Evolutionary conservation across 495 filamentous ascomycete genomes (phyloP).

Genomic region (Haplographium delicatum): DNA sequence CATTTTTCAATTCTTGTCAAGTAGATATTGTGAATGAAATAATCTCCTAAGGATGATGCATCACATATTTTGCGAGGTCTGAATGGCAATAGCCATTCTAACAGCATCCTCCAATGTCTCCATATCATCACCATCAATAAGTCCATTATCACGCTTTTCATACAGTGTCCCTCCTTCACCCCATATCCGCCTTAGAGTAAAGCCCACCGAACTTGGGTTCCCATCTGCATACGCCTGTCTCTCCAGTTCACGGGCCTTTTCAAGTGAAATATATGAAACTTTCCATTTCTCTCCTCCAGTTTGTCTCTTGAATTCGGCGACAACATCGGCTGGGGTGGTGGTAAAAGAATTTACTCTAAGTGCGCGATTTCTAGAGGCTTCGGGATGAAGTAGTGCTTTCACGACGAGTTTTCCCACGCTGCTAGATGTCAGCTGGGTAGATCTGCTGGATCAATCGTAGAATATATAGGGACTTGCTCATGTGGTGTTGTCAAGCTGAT

Average conservation of each 20-base stretch:
- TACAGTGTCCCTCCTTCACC: conserved; percentile 67
- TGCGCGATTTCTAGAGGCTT: conserved; percentile 45
- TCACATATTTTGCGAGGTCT: no score
- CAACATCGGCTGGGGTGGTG: conserved; percentile 54
- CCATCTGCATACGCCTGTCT: conserved; percentile 47
- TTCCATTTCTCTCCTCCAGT: conserved; percentile 42
- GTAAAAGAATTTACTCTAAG: conserved; percentile 69
- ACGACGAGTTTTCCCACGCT: conserved; percentile 64
- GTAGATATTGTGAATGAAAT: not conserved
- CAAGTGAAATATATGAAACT: conserved; percentile 48
- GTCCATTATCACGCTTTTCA: conserved; percentile 57
- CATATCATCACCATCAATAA: conserved; percentile 43
- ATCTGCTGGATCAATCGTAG: not conserved
- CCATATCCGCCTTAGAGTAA: conserved; percentile 65
- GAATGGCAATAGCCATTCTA: conserved; percentile 29
- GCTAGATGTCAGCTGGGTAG: conserved; percentile 1
- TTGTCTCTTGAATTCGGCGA: conserved; percentile 62
- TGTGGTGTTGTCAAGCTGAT: conserved; percentile 62
- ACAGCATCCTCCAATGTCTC: conserved; percentile 46
- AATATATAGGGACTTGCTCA: conserved; percentile 48
- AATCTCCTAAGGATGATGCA: not conserved
- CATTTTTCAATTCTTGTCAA: not conserved
- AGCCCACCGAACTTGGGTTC: conserved; percentile 45
- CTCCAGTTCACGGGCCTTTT: conserved; percentile 48
- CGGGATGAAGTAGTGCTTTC: conserved; percentile 50